Percentiles rank a stretch among this genome's conserved stretches.
Evolutionary conservation across 345 rosid species (phyloP).

Genomic region (Syzygium grande): DNA sequence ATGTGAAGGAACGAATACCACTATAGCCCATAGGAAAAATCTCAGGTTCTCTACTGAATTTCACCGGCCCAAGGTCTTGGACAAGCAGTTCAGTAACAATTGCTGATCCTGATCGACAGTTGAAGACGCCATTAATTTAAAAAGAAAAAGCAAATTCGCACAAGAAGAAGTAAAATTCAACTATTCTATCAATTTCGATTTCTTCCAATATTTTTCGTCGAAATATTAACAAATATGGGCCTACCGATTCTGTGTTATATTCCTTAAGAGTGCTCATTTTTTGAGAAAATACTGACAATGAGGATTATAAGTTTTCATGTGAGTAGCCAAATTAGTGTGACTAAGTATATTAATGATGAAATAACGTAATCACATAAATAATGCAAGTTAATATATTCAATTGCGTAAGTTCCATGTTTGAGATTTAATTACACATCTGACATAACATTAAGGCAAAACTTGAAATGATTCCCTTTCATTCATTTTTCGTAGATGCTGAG

Average conservation of each 20-base stretch:
- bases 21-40: neutral
- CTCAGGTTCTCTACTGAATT: neutral
- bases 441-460: neutral
- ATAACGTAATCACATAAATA: neutral
- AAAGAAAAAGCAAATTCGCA: neutral
- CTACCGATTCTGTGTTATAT: no score
- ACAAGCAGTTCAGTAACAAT: slow-evolving; percentile 76
- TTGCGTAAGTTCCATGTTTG: neutral
- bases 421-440: neutral
- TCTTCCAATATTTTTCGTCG: no score
- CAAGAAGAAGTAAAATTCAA: neutral
- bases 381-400: neutral
- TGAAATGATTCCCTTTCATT: neutral
- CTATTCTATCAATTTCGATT: neutral
- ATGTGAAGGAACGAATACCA: neutral
- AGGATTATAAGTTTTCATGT: no score
- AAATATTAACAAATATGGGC: no score
- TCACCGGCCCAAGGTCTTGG: slow-evolving; percentile 61
- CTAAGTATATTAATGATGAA: neutral
- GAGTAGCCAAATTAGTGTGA: neutral
- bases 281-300: neutral
- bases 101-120: slow-evolving; percentile 69
- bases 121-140: neutral
- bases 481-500: neutral
- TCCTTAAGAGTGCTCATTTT: neutral